A percentile compares a stretch with the other conserved stretches of the same genome.
Evolutionary conservation across 345 rosid species (phyloP).

Genomic region (Aurinia saxatilis): DNA sequence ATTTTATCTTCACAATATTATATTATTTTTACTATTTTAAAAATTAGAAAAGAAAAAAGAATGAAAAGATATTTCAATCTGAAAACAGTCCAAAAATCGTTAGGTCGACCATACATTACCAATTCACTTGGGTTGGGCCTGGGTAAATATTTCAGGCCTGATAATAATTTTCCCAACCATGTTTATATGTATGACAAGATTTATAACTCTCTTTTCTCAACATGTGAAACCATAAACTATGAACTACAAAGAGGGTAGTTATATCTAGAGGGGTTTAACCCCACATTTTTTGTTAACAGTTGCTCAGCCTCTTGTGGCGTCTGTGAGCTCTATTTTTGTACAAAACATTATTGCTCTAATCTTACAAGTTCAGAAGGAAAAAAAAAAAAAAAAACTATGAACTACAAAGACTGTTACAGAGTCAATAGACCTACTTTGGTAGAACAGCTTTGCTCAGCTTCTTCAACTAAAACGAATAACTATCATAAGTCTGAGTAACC

Average conservation of each 20-base stretch:
- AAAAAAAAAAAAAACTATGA: too few relatives aligned
- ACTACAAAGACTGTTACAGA: neutral
- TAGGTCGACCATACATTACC: neutral
- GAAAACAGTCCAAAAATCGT: neutral
- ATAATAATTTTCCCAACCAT: neutral
- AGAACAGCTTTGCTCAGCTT: conserved; percentile 2
- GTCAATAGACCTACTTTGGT: neutral
- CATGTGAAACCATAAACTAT: neutral
- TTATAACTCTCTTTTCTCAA: neutral
- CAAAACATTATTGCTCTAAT: too few relatives aligned
- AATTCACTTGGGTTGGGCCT: conserved; percentile 10
- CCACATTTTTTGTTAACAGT: too few relatives aligned
- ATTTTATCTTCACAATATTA: neutral
- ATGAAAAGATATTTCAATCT: neutral
- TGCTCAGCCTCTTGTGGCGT: too few relatives aligned
- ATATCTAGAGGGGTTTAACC: too few relatives aligned
- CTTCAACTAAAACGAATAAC: neutral
- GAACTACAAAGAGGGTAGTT: neutral
- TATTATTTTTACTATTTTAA: neutral
- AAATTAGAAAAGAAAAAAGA: neutral
- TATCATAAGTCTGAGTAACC: conserved; percentile 5
- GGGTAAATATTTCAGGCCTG: neutral
- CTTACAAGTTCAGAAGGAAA: too few relatives aligned
- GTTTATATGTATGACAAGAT: neutral
- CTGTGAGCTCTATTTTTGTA: too few relatives aligned